Base-by-base conservation (phyloP, 495 filamentous ascomycete genomes). In the Aspergillus sparsus region DNA sequence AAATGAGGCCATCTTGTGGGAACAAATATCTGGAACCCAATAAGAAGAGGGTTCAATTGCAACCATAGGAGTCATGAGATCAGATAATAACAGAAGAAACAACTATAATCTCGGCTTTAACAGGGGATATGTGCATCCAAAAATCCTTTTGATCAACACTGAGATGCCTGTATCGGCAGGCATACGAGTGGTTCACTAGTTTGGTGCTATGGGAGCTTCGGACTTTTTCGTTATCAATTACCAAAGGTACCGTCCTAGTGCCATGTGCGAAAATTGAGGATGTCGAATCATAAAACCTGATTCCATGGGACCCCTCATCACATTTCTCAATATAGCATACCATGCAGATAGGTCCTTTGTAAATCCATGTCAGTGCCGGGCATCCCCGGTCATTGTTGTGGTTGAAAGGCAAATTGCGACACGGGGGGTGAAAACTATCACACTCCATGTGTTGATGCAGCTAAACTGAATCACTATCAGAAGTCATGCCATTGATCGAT, bases 201-300 rank as follows among this genome's bases (percentile, higher is more conserved):
- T 27, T 34, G 41, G 21, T 15, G 32, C 35, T 47, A 35, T 50
- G 32, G n/a, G 37, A 21, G 21, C 16, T 34, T 53, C 49, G 16
- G 57, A 31, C n/a, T 41, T 60, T 35, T 47, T 54, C 45, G 41
- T 52, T 33, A 60, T 33, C 50, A 34, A n/a, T 27, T 46, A 42
- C 45, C 36, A 56, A 41, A 34, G 27, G 6, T 54, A 46, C n/a
- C 54, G 49, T 16, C 39, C 41, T 37, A 33, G 39, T 54, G 58
- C 50, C 53, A 36, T 39, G 27, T 35, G 41, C 18, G 46, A 35
- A 33, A 21, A 18, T 41, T 37, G 50, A 37, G 15, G 15, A 32
- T 60, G 44, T 33, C 58, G 52, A 60, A 60, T 60, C 51, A 60
- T n/a, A 32, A n/a, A 59, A 34, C 16, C 35, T 31, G 41, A 35